phyloP scores from a whole-genome alignment of 1,284 basidiomycete genomes.

The Mycena sp. region DNA sequence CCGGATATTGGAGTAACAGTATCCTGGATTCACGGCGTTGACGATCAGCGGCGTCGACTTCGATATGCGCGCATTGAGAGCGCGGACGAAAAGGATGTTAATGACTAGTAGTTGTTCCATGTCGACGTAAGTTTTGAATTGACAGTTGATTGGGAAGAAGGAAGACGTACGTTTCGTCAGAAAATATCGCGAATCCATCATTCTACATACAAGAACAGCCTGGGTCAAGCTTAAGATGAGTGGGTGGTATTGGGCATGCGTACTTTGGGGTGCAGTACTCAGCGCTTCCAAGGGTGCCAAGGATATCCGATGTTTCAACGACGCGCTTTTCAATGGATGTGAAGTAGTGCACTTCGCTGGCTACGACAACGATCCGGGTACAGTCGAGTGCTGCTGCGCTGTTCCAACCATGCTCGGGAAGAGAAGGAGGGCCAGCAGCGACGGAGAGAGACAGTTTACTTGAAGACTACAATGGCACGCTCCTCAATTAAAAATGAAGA shows the following conservation, averaged over 20 bases:
- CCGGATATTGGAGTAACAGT: constrained; percentile 40
- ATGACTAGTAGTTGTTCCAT: constrained; percentile 34
- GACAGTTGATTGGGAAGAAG: not conserved
- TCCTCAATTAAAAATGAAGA: not conserved
- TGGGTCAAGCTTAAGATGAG: not conserved
- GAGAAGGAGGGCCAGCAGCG: constrained; percentile 51
- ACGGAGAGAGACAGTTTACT: constrained; percentile 51
- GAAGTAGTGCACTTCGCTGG: constrained; percentile 40
- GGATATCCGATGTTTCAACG: constrained; percentile 36
- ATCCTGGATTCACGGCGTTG: constrained; percentile 47
- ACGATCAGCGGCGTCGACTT: constrained; percentile 42
- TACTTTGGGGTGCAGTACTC: constrained; percentile 40
- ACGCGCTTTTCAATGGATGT: constrained; percentile 26
- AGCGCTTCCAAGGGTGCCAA: constrained; percentile 42
- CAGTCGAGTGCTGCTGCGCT: constrained; percentile 29
- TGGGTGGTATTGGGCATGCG: not conserved
- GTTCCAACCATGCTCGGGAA: constrained; percentile 52
- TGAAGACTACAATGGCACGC: constrained; percentile 45
- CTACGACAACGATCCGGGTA: constrained; percentile 38
- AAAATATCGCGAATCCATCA: constrained; percentile 40
- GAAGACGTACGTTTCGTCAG: constrained; percentile 46
- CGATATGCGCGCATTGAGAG: constrained; percentile 44
- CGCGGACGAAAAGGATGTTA: constrained; percentile 42
- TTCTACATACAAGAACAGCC: not conserved
- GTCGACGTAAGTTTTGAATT: not conserved